Evolutionary conservation across 139 green algal genomes (phyloP).

Genomic region (Edaphochlamys debaryana): DNA sequence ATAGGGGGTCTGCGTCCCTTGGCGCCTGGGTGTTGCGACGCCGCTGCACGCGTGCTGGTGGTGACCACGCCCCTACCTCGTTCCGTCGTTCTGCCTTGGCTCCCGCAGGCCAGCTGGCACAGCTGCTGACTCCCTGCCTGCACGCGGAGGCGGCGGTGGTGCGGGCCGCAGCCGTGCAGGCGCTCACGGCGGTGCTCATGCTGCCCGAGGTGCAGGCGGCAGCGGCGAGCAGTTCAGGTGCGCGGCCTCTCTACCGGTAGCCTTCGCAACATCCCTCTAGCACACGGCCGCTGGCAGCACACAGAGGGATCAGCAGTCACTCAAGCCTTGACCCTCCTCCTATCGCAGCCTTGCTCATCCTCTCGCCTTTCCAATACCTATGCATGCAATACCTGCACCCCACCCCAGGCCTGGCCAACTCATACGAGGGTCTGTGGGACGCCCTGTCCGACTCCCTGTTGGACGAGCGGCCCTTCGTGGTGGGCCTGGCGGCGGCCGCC

Average conservation of each 20-base stretch:
- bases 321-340: too few species aligned
- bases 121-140: conserved; percentile 30
- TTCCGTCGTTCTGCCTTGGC: too few species aligned
- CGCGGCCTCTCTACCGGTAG: background rate
- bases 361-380: too few species aligned
- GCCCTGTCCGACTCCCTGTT: conserved; percentile 40
- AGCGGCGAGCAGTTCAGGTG: background rate
- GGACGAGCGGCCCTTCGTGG: conserved; percentile 43
- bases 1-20: background rate
- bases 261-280: too few species aligned
- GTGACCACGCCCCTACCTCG: background rate
- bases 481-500: conserved; percentile 26
- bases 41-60: background rate
- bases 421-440: conserved; percentile 38
- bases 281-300: too few species aligned
- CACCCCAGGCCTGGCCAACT: conserved; percentile 27
- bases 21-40: background rate
- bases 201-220: conserved; percentile 9
- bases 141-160: background rate
- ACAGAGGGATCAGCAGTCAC: too few species aligned
- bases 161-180: background rate
- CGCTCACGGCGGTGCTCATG: conserved; percentile 10
- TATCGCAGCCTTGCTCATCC: too few species aligned
- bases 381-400: too few species aligned
- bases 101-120: conserved; percentile 7